These are phyloP conservation scores for Geranium rotundifolium DNA, from an alignment of 345 rosid genomes.

Conservation along the genomic window DNA sequence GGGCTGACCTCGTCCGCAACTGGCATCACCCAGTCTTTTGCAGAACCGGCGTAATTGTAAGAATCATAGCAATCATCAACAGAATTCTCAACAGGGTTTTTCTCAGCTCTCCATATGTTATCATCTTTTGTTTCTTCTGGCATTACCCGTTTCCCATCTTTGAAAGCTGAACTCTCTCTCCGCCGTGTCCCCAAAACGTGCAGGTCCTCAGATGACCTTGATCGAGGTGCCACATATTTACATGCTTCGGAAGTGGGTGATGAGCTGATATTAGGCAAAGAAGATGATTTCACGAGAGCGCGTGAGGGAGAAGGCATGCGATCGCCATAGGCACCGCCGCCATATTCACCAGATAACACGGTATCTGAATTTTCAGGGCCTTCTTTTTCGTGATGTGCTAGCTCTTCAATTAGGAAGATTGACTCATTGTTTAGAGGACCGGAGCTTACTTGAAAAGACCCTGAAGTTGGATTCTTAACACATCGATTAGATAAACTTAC, in stretches of 20 bases:
- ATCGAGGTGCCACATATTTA: constrained; percentile 19
- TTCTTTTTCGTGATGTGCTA: constrained; percentile 35
- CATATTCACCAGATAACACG: constrained; percentile 28
- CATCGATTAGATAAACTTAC: constrained; percentile 19
- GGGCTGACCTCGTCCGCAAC: constrained; percentile 34
- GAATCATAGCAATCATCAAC: constrained; percentile 35
- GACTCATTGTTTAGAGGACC: constrained; percentile 31
- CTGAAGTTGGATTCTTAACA: constrained; percentile 24
- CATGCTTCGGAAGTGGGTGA: constrained; percentile 17
- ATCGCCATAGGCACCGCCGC: constrained; percentile 24
- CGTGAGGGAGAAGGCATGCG: constrained; percentile 28
- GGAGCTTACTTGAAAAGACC: constrained; percentile 34
- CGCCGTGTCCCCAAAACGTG: constrained; percentile 22
- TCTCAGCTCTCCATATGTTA: constrained; percentile 17
- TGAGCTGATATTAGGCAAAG: constrained; percentile 40
- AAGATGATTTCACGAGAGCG: constrained; percentile 37
- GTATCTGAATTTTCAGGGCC: constrained; percentile 32
- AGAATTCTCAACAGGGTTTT: constrained; percentile 25
- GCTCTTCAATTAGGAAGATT: constrained; percentile 54
- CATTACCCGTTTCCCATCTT: constrained; percentile 16
- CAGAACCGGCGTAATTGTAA: constrained; percentile 40
- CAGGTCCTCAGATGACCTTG: constrained; percentile 61
- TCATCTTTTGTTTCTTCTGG: constrained; percentile 24
- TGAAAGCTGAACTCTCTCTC: constrained; percentile 30
- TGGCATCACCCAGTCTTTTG: constrained; percentile 69